Evolutionary conservation across 768 basidiomycete species (phyloP).

Genomic region (Boletus bicolor): DNA sequence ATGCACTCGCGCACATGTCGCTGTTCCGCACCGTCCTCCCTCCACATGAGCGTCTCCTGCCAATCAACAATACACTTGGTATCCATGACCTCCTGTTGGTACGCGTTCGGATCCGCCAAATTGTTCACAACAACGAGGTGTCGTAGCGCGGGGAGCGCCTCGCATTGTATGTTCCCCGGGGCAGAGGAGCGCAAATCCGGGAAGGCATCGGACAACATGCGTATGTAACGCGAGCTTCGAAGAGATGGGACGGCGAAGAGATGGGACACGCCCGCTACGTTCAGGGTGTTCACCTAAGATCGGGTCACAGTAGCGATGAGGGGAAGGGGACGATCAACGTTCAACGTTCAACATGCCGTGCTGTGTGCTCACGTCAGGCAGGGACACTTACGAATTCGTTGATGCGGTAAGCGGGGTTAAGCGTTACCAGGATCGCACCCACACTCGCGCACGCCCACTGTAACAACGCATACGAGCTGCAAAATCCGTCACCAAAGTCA

Average conservation of each 20-base stretch:
- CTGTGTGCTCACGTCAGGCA: not conserved
- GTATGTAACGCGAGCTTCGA: slow-evolving; percentile 61
- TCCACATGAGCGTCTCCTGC: slow-evolving; percentile 70
- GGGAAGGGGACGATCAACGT: not conserved
- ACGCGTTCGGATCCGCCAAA: slow-evolving; percentile 37
- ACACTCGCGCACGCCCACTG: slow-evolving; percentile 87
- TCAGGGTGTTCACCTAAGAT: slow-evolving; percentile 56
- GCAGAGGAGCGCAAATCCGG: slow-evolving; percentile 49
- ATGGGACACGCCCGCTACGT: slow-evolving; percentile 62
- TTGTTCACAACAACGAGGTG: slow-evolving; percentile 71
- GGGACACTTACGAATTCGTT: slow-evolving; percentile 57
- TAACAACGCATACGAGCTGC: slow-evolving; percentile 71
- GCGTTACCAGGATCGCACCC: slow-evolving; percentile 78
- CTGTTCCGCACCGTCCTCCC: slow-evolving; percentile 46
- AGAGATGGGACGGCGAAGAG: slow-evolving; percentile 71
- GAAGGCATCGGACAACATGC: slow-evolving; percentile 54
- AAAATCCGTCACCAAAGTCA: not conserved
- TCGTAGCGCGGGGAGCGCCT: slow-evolving; percentile 56
- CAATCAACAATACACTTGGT: slow-evolving; percentile 62
- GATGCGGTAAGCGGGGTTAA: slow-evolving; percentile 77
- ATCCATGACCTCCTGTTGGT: slow-evolving; percentile 38
- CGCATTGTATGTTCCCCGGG: slow-evolving; percentile 57
- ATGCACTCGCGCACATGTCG: slow-evolving; percentile 42
- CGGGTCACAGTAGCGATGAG: not conserved
- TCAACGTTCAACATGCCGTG: not conserved